A percentile compares a stretch with the other conserved stretches of the same genome.
Evolutionary conservation across 2,329 filamentous ascomycete species (phyloP).

Genomic region (Aureobasidium subglaciale): DNA sequence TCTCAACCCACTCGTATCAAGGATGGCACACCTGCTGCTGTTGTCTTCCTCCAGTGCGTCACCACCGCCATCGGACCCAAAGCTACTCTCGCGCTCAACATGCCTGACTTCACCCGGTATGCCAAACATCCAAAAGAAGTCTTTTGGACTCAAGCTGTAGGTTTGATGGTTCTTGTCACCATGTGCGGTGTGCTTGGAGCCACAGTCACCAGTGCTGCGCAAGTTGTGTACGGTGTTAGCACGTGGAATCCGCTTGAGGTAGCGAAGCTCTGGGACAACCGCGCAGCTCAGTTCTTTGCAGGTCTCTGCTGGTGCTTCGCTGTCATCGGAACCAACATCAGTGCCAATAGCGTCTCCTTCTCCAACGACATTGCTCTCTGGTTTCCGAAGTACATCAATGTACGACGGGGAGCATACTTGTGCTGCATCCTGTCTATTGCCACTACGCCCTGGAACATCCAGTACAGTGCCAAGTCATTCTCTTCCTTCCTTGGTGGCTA

Average conservation of each 20-base stretch:
- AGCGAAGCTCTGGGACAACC: slow-evolving; percentile 32
- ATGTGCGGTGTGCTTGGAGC: slow-evolving; percentile 47
- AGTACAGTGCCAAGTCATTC: slow-evolving; percentile 33
- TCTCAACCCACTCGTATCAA: slow-evolving; percentile 19
- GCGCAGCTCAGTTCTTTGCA: slow-evolving; percentile 35
- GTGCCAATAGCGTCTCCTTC: slow-evolving; percentile 34
- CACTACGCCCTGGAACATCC: slow-evolving; percentile 39
- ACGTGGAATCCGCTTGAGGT: slow-evolving; percentile 38
- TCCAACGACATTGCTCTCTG: slow-evolving; percentile 36
- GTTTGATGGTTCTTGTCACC: slow-evolving; percentile 41
- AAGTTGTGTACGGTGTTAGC: slow-evolving; percentile 43
- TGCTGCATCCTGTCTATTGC: slow-evolving; percentile 32
- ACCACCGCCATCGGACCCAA: slow-evolving; percentile 21
- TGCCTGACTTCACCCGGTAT: slow-evolving; percentile 21
- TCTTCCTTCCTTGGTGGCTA: slow-evolving; percentile 38
- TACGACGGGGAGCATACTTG: slow-evolving; percentile 35
- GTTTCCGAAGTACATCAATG: slow-evolving; percentile 36
- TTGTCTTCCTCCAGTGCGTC: slow-evolving; percentile 20
- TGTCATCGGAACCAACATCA: slow-evolving; percentile 25
- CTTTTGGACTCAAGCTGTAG: slow-evolving; percentile 36
- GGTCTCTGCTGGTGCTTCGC: slow-evolving; percentile 24
- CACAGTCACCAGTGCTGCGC: slow-evolving; percentile 47
- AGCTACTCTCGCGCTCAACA: slow-evolving; percentile 17
- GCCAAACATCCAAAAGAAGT: slow-evolving; percentile 28
- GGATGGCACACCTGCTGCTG: slow-evolving; percentile 16